Evolutionary conservation across 2,329 filamentous ascomycete genomes (phyloP).

Genomic region (Cercospora canescens): DNA sequence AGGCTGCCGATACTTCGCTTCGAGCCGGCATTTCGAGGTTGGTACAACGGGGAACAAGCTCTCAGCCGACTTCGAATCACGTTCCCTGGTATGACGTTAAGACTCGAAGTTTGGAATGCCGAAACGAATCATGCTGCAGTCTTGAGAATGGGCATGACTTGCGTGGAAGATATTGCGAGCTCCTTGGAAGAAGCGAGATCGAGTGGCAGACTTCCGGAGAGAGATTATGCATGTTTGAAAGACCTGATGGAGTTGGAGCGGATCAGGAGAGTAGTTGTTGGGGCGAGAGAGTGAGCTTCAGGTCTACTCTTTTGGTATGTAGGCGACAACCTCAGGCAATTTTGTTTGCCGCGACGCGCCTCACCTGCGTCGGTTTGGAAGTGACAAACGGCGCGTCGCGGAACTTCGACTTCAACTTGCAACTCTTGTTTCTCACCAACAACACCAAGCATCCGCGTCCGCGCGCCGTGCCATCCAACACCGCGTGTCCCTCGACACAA

Average conservation of each 20-base stretch:
- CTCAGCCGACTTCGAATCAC: background rate
- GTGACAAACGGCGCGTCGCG: background rate
- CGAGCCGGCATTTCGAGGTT: background rate
- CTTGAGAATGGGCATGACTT: background rate
- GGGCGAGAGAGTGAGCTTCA: background rate
- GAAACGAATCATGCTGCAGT: background rate
- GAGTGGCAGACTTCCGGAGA: background rate
- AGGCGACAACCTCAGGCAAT: background rate
- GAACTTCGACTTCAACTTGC: background rate
- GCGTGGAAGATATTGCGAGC: background rate
- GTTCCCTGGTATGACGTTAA: background rate
- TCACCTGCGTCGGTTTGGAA: background rate
- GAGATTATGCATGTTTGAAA: constrained; percentile 5
- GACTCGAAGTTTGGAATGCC: background rate
- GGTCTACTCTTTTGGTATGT: background rate
- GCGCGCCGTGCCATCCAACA: background rate
- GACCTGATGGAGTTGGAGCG: background rate
- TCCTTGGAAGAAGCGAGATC: background rate
- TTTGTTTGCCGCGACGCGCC: background rate
- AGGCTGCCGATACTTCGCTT: background rate
- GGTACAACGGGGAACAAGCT: constrained; percentile 4
- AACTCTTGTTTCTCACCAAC: background rate
- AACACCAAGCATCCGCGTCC: background rate
- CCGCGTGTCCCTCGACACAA: no score
- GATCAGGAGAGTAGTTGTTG: background rate